Evolutionary conservation across 2,329 filamentous ascomycete genomes (phyloP).

Genomic region (Hypoxylon sp.): DNA sequence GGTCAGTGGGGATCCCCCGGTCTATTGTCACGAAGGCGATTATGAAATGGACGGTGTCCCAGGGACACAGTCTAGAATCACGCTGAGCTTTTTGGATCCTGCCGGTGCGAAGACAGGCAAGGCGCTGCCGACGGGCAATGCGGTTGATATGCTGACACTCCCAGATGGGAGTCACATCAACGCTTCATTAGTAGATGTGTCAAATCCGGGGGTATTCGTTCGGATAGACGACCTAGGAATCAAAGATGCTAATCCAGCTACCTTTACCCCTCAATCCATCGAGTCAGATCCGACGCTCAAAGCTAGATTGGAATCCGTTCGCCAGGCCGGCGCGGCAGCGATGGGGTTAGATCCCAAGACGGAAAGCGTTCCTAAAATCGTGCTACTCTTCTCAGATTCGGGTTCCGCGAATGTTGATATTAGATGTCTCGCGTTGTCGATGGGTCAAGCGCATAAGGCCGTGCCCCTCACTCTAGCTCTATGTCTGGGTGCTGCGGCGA

Average conservation of each 20-base stretch:
- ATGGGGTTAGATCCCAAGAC: slow-evolving; percentile 59
- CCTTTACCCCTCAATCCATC: slow-evolving; percentile 49
- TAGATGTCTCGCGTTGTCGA: slow-evolving; percentile 62
- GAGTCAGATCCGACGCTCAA: slow-evolving; percentile 55
- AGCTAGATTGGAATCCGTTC: slow-evolving; percentile 55
- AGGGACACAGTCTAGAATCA: slow-evolving; percentile 55
- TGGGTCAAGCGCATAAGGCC: slow-evolving; percentile 63
- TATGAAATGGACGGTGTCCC: slow-evolving; percentile 60
- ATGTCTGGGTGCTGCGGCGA: slow-evolving; percentile 58
- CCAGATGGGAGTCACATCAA: slow-evolving; percentile 51
- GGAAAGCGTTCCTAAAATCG: slow-evolving; percentile 62
- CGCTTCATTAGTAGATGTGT: slow-evolving; percentile 59
- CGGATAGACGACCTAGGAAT: slow-evolving; percentile 53
- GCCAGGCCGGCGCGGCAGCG: slow-evolving; percentile 55
- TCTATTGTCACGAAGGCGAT: slow-evolving; percentile 53
- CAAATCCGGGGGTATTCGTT: slow-evolving; percentile 61
- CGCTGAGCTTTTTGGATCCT: slow-evolving; percentile 58
- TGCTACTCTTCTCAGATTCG: slow-evolving; percentile 55
- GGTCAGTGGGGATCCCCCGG: slow-evolving; percentile 48
- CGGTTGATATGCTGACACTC: slow-evolving; percentile 54
- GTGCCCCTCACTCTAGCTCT: slow-evolving; percentile 60
- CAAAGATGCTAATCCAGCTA: slow-evolving; percentile 4
- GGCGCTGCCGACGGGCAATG: slow-evolving; percentile 58
- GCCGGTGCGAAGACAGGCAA: slow-evolving; percentile 60
- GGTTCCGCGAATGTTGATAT: slow-evolving; percentile 55